phyloP scores from a whole-genome alignment of 768 basidiomycete genomes.

The Leccinum uliginosum region DNA sequence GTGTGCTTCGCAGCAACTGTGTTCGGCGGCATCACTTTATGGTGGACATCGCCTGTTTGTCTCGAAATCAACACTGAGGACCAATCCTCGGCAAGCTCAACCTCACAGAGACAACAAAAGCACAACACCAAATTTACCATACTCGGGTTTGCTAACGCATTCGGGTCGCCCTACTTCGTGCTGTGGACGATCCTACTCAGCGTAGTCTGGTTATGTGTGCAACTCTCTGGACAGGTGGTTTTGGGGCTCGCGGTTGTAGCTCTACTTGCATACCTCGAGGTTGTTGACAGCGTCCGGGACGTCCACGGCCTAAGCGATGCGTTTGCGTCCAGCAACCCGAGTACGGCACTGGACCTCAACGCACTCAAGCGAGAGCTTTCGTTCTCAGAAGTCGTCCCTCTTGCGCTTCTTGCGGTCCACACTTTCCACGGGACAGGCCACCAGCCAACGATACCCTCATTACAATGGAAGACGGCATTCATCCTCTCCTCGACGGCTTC shows the following conservation, averaged over 20 bases:
- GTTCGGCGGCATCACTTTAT: conserved; percentile 54
- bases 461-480: conserved; percentile 97
- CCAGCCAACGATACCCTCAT: conserved; percentile 79
- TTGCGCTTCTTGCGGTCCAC: conserved; percentile 74
- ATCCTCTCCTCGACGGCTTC: conserved; percentile 63
- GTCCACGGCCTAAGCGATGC: conserved; percentile 48
- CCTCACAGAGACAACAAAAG: conserved; percentile 19
- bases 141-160: conserved; percentile 86
- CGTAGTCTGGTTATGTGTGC: conserved; percentile 51
- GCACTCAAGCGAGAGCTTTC: conserved; percentile 34
- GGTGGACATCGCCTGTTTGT: conserved; percentile 74
- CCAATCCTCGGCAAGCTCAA: conserved; percentile 7
- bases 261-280: conserved; percentile 72
- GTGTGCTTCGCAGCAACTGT: conserved; percentile 44
- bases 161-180: conserved; percentile 81
- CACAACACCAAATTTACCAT: conserved; percentile 49
- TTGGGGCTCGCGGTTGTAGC: conserved; percentile 61
- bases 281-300: conserved; percentile 79
- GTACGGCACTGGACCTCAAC: conserved; percentile 35
- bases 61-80: conserved; percentile 50
- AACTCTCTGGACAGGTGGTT: conserved; percentile 80
- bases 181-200: conserved; percentile 70
- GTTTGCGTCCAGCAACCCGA: conserved; percentile 46
- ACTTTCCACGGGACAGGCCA: conserved; percentile 89
- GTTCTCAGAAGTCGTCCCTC: conserved; percentile 66